Evolutionary conservation across 768 basidiomycete species (phyloP), one percentile per base, ranked within the genome.

Genomic region (Kwoniella sp.): DNA sequence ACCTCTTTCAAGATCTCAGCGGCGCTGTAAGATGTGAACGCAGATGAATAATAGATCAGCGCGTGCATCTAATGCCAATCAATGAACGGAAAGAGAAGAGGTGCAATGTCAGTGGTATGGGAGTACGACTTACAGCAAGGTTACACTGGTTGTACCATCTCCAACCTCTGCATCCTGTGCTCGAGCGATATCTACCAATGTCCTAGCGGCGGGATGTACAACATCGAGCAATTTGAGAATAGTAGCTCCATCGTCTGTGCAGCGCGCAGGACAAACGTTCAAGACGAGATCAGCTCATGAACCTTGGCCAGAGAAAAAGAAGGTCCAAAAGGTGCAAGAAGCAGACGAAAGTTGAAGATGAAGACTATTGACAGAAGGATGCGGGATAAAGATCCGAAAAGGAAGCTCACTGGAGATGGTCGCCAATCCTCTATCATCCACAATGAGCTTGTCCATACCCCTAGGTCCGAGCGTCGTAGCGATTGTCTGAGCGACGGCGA

Each of bases 161-260:
- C 96, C 96, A 48, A 96, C 94, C 85, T 97, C 94, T 77, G 98
- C 96, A 72, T 99, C 96, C 79, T 98, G 96, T 15, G 96, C 94
- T 30, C 96, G 87, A 47, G 93, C 96, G 77, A 98, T 97, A 75
- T 99, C 96, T 51, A 98, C 96, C 62, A 99, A 84, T n/a, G 93
- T 95, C 76, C 91, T 87, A 22, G 96, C 96, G 60, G 96, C 95
- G 51, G 96, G 96, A 80, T 99, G 96, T 1, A 99, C 89, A 78
- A 99, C 94, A 68, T 99, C 96, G 66, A 99, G 86, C 64, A 99
- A 85, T 81, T 96, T 95, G 77, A 99, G 84, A 78, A 99, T 96
- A 65, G 96, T 99, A 36, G 96, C 96, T 63, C 96, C 96, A 85
- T 99, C 96, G 81, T 99, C 78, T 79, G 60, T 13, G 21, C 1